Base-by-base conservation (phyloP, 306 rosid species). In the Medicago lupulina region DNA sequence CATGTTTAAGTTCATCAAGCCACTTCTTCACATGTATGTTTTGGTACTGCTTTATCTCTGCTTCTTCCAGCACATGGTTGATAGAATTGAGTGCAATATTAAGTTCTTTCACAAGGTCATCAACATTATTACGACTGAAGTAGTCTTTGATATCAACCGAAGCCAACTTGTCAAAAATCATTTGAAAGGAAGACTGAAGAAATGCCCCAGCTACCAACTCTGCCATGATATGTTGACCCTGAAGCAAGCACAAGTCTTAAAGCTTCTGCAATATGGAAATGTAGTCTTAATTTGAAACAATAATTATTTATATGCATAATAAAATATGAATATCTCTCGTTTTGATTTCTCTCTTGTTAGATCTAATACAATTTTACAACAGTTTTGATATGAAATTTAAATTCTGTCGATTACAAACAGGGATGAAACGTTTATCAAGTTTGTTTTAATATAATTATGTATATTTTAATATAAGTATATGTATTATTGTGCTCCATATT, bases 31-130 rank as follows among this genome's bases (percentile, higher is more conserved):
- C 68, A 0, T 63, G 0, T 63, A 0, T 0, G 14, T 0, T 8
- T 4, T 34, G 47, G 25, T 79, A 34, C 13, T 86, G 88, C 44
- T 47, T 81, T 49, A 25, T 62, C 66, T 86, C 31, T 28, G 31
- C 31, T 28, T 28, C 31, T 0, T 28, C 31, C 31, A 28, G 31
- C 2, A 23, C 28, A 1, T 1, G 28, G 28, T 23, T 51, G 58
- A 51, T 51, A 51, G 58, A 51, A n/a, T 51, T 4, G 1, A 51
- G 21, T 51, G 19, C n/a, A n/a, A 8, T 6, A 7, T 50, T 17
- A 50, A 51, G 58, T 51, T 51, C 21, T 16, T 16, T 9, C 21
- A 16, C 58, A 18, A 51, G 3, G 0, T 49, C 2, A 0, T 49
- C 55, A 49, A 49, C 17, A 14, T 49, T 49, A 2, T 8, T 3